Base-by-base conservation (phyloP, 1,139 yeast genomes). In the Taphrina populina region DNA sequence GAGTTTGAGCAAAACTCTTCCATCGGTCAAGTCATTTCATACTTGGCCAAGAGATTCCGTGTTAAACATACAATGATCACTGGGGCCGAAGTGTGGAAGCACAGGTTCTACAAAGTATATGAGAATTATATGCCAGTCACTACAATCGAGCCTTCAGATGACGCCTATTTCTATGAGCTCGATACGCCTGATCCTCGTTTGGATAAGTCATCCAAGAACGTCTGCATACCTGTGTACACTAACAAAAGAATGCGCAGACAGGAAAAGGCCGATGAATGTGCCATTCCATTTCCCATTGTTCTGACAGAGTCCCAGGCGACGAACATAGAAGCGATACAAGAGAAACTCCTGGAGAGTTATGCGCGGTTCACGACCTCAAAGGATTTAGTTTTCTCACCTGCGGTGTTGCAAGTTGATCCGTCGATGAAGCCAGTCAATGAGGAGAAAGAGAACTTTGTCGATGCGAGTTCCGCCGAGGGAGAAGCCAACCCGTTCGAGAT, bases 211-310 rank as follows among this genome's bases (percentile, higher is more conserved):
- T 30, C 57, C 11, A 64, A 61, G 13, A 83, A 81, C 61, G 62
- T 81, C 13, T 74, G 86, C 30, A 74, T 88, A 2, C 95, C 96
- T 0, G 86, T 88, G 0, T 72, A 82, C 58, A 49, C 54, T 5
- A 20, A 29, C 26, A 29, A 33, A 13, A n/a, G 29, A 11, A n/a
- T 10, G 13, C 45, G 46, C 21, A 33, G 11, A 19, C 65, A 75
- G 83, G 0, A 73, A 73, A 63, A 60, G 8, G 65, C 65, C 8
- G 69, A 75, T 0, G 68, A 68, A 15, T 64, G 86, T 70, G 94
- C 88, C 1, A 69, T 83, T 2, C 96, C 97, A 1, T 79, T 87
- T 63, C 83, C 88, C 64, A 73, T 88, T 35, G 76, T 81, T 0
- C 66, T 86, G 23, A 69, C 76, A 3, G 73, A 70, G 27, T 70